A percentile compares a stretch with the other conserved stretches of the same genome.
Conservation (phyloP, 1,284 basidiomycete species). For the Bondarzewia mesenterica region DNA sequence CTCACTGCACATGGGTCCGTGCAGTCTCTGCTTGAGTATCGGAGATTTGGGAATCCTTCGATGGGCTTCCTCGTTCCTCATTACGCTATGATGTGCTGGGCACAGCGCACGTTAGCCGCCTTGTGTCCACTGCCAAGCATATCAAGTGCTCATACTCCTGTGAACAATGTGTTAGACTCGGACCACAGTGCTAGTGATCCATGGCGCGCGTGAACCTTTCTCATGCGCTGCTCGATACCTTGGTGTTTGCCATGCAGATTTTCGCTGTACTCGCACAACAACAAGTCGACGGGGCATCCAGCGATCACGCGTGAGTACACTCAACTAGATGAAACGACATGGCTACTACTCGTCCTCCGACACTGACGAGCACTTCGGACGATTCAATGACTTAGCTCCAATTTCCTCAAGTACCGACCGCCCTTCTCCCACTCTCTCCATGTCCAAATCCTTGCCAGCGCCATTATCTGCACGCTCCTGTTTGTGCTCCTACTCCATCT, state of each 20-base stretch:
- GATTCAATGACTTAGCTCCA: neutral
- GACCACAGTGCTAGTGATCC: no score
- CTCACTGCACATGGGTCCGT: no score
- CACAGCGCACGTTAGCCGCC: no score
- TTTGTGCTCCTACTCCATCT: neutral
- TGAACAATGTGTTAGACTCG: no score
- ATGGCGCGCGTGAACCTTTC: neutral
- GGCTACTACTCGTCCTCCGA: neutral
- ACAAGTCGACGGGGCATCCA: neutral
- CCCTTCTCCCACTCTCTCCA: conserved; percentile 1
- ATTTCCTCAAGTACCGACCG: neutral
- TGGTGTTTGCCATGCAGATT: neutral
- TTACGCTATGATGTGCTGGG: no score
- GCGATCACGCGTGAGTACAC: no score
- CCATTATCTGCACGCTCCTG: conserved; percentile 1
- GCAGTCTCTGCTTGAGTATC: no score
- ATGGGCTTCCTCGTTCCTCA: no score
- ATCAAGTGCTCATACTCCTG: no score
- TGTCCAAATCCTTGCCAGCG: neutral
- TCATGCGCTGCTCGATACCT: neutral
- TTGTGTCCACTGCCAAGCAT: no score
- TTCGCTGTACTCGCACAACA: neutral
- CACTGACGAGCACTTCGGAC: neutral
- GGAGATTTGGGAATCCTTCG: no score
- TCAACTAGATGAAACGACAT: no score